Conservation (phyloP, 192 early-diverging fungal genomes). For the Coemansia sp. region DNA sequence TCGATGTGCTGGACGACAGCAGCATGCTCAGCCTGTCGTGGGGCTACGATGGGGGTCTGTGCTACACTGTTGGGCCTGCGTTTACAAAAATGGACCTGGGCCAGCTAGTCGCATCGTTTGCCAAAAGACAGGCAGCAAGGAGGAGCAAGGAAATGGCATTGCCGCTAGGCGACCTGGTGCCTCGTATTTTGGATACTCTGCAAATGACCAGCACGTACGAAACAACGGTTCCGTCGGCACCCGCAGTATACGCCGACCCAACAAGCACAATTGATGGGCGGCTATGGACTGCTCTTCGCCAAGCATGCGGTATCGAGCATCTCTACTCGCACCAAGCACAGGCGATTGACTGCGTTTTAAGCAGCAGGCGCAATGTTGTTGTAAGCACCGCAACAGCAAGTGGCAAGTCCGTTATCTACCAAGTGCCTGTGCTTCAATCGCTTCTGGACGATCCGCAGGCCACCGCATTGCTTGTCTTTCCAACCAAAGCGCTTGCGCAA, state of each 20-base stretch:
- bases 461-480: slow-evolving; percentile 66
- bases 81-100: not conserved
- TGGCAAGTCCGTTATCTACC: slow-evolving; percentile 82
- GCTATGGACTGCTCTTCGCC: slow-evolving; percentile 6
- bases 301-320: slow-evolving; percentile 26
- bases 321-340: slow-evolving; percentile 75
- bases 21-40: slow-evolving; percentile 16
- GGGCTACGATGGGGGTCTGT: not conserved
- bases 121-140: not conserved
- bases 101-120: not conserved
- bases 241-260: slow-evolving; percentile 6
- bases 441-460: slow-evolving; percentile 44
- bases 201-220: slow-evolving; percentile 6
- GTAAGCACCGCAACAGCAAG: slow-evolving; percentile 74
- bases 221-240: not conserved
- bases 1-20: slow-evolving; percentile 15
- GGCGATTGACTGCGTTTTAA: slow-evolving; percentile 54
- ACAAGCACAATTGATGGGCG: not conserved
- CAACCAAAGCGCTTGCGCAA: slow-evolving; percentile 82
- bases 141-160: not conserved
- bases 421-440: slow-evolving; percentile 62
- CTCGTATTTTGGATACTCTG: not conserved
- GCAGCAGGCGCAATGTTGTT: slow-evolving; percentile 57
- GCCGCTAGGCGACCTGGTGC: not conserved
- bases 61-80: not conserved